phyloP scores from a whole-genome alignment of 1,139 yeast species.

The Nematodospora anomalae region DNA sequence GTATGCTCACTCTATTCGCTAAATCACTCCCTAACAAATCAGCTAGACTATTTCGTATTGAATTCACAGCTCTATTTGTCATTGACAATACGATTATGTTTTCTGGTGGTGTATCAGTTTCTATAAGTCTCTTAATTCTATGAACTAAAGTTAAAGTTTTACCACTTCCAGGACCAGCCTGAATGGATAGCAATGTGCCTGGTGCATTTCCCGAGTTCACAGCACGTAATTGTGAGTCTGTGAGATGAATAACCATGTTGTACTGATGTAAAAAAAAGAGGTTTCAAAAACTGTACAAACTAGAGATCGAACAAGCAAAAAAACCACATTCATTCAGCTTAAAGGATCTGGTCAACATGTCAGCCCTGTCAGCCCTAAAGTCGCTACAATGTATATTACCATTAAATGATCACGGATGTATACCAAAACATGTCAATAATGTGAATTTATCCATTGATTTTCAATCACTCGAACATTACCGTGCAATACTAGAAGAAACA shows the following conservation, averaged over 20 bases:
- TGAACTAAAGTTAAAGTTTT: constrained; percentile 63
- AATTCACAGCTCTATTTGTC: constrained; percentile 68
- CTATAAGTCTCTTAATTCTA: constrained; percentile 51
- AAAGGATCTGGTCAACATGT: too few species aligned
- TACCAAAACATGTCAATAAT: background rate
- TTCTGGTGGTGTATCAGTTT: constrained; percentile 43
- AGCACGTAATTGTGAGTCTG: constrained; percentile 9
- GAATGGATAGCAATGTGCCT: constrained; percentile 41
- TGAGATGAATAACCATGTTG: constrained; percentile 1
- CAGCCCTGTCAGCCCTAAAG: constrained; percentile 11
- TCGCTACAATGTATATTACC: constrained; percentile 14
- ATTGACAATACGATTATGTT: constrained; percentile 64
- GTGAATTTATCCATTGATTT: background rate
- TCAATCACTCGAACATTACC: constrained; percentile 12
- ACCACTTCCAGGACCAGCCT: constrained; percentile 79
- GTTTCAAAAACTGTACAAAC: too few species aligned
- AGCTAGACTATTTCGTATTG: constrained; percentile 41
- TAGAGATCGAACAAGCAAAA: background rate
- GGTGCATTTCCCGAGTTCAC: constrained; percentile 14
- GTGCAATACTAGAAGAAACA: constrained; percentile 7
- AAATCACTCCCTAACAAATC: constrained; percentile 31
- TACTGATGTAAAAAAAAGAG: constrained; percentile 4
- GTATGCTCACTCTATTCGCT: constrained; percentile 39
- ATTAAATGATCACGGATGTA: constrained; percentile 1
- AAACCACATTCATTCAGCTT: too few species aligned